Conservation (phyloP, 2,329 filamentous ascomycete genomes). For the Thermomyces lanuginosus region DNA sequence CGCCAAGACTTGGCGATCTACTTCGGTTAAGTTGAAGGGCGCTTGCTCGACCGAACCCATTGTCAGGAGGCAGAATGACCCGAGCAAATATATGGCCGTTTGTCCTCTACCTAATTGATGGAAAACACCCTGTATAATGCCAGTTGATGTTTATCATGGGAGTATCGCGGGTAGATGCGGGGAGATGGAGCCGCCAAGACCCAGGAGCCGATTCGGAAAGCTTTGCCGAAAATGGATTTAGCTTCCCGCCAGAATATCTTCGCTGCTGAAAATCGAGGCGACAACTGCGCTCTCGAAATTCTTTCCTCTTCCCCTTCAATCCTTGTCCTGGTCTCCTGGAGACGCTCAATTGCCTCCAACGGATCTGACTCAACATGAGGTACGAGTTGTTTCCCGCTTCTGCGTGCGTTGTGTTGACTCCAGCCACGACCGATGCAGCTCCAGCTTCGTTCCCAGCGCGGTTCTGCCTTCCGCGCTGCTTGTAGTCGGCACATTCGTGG, state of each 20-base stretch:
- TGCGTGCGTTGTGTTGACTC: neutral
- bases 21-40: constrained; percentile 34
- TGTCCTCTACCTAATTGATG: no score
- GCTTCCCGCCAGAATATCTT: no score
- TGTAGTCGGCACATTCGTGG: constrained; percentile 56
- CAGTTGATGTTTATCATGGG: no score
- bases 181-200: neutral
- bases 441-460: constrained; percentile 34
- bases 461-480: constrained; percentile 71
- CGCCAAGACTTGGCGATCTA: constrained; percentile 33
- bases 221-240: constrained; percentile 1
- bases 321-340: neutral
- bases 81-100: no score
- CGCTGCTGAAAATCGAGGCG: no score
- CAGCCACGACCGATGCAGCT: neutral
- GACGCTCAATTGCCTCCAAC: no score
- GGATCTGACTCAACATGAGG: constrained; percentile 7
- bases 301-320: constrained; percentile 1
- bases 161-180: neutral
- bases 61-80: no score
- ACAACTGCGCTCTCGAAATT: neutral
- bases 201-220: neutral
- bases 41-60: constrained; percentile 8
- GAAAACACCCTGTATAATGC: no score
- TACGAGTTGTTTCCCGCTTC: constrained; percentile 1